Base-by-base conservation (phyloP, 345 rosid species). In the Eucalyptus decipiens region DNA sequence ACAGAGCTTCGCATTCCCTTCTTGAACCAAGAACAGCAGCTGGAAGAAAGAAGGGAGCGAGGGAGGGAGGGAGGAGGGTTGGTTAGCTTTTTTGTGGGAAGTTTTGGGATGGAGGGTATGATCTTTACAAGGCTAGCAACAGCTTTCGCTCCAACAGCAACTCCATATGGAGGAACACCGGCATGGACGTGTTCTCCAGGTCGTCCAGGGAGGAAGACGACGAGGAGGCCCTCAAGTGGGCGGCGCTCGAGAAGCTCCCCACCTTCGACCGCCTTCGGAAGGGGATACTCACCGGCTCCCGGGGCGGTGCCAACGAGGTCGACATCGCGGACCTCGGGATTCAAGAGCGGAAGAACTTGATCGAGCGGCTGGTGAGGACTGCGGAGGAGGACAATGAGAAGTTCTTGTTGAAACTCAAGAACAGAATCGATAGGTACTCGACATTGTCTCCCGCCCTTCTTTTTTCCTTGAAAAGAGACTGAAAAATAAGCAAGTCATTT, bases 121-220 rank as follows among this genome's bases (percentile, higher is more conserved):
- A 92, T 86, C 89, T 92, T 11, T 93, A 88, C 80, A 89, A 86
- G 92, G 96, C 93, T 21, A 90, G 93, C 62, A 90, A 69, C 62
- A 93, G 93, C 90, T 72, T 93, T 54, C 88, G 91, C 37, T 17
- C 81, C 11, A 90, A 88, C 28, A 89, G 89, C 48, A 51, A 89
- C 45, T 90, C 92, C 4, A 49, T 90, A 54, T 94, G 91, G 93
- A 93, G 94, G 89, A 91, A 89, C 90, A 90, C 76, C 37, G 90
- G 91, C 19, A 54, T 30, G 19, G 96, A 94, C 24, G 93, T 88
- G 7, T 95, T 96, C 88, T 96, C 98, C 19, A 90, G 87, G 60
- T 96, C 99, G 10, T 92, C 94, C 5, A 56, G 95, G 72, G 95
- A 94, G 9, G 98, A 94, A 88, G 94, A 96, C 80, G 98, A 95